These are phyloP conservation scores for Cytospora schulzeri DNA, from an alignment of 2,329 filamentous ascomycete species.

Conservation along the genomic window DNA sequence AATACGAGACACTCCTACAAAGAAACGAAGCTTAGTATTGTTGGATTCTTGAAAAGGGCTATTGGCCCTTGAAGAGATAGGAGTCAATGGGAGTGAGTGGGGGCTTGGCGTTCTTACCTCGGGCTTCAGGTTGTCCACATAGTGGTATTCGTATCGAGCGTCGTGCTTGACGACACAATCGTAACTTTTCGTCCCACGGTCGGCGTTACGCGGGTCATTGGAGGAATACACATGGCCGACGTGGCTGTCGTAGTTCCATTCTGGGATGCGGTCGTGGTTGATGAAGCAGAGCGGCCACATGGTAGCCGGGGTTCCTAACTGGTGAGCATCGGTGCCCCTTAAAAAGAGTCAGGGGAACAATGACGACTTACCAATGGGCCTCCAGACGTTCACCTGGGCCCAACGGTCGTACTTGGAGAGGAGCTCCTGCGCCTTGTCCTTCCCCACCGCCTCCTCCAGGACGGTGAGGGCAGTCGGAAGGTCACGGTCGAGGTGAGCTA, in stretches of 20 bases:
- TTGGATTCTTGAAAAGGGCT: too few relatives aligned
- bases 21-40: too few relatives aligned
- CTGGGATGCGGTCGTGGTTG: slow-evolving; percentile 32
- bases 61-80: too few relatives aligned
- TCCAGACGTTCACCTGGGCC: slow-evolving; percentile 36
- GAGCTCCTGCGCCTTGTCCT: slow-evolving; percentile 33
- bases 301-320: slow-evolving; percentile 21
- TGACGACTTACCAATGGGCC: slow-evolving; percentile 31
- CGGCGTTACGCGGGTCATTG: slow-evolving; percentile 32
- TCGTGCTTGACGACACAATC: not conserved
- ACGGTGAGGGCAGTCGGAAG: not conserved
- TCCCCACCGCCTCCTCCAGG: not conserved
- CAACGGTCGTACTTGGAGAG: slow-evolving; percentile 32
- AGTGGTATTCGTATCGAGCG: not conserved
- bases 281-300: slow-evolving; percentile 36
- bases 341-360: too few relatives aligned
- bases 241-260: slow-evolving; percentile 34
- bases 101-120: slow-evolving; percentile 27
- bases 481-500: not conserved
- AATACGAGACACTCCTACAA: slow-evolving; percentile 33
- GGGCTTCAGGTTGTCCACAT: slow-evolving; percentile 1
- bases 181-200: not conserved
- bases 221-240: slow-evolving; percentile 33
- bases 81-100: too few relatives aligned
- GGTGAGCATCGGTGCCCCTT: slow-evolving; percentile 8